Percentiles rank a stretch among this genome's conserved stretches.
Evolutionary conservation across 2,329 filamentous ascomycete genomes (phyloP).

Genomic region (Cladosporium phlei): DNA sequence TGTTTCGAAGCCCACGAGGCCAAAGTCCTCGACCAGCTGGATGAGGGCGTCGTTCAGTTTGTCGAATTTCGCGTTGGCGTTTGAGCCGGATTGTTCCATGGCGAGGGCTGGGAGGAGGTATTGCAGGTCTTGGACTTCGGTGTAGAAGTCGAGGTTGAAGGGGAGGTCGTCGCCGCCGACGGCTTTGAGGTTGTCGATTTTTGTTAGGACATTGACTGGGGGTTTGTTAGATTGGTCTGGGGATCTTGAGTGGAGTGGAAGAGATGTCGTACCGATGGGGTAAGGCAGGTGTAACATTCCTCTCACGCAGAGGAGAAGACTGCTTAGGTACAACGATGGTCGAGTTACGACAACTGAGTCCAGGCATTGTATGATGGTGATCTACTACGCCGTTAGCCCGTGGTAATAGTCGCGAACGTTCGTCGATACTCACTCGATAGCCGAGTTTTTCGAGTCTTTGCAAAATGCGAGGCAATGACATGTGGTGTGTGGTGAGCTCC

Average conservation of each 20-base stretch:
- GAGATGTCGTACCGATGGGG: conserved; percentile 52
- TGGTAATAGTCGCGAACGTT: not conserved
- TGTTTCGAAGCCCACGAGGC: conserved; percentile 86
- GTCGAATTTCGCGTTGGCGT: conserved; percentile 59
- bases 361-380: conserved; percentile 88
- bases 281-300: conserved; percentile 99
- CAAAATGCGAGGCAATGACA: conserved; percentile 86
- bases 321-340: conserved; percentile 91
- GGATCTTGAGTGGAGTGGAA: not conserved
- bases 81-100: conserved; percentile 56
- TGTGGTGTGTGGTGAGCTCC: conserved; percentile 94
- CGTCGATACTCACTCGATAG: conserved; percentile 67
- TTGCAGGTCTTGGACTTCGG: conserved; percentile 87
- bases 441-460: conserved; percentile 83
- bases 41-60: conserved; percentile 82
- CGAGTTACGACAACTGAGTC: conserved; percentile 91
- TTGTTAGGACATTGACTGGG: conserved; percentile 85
- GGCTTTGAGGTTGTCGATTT: conserved; percentile 87
- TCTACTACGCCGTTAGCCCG: conserved; percentile 48
- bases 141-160: conserved; percentile 96
- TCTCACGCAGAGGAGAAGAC: conserved; percentile 83
- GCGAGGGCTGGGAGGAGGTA: conserved; percentile 79
- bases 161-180: conserved; percentile 70
- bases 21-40: conserved; percentile 81
- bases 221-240: not conserved